phyloP scores from a whole-genome alignment of 176 grass and related monocot species.

The Coix lacrymajobi region DNA sequence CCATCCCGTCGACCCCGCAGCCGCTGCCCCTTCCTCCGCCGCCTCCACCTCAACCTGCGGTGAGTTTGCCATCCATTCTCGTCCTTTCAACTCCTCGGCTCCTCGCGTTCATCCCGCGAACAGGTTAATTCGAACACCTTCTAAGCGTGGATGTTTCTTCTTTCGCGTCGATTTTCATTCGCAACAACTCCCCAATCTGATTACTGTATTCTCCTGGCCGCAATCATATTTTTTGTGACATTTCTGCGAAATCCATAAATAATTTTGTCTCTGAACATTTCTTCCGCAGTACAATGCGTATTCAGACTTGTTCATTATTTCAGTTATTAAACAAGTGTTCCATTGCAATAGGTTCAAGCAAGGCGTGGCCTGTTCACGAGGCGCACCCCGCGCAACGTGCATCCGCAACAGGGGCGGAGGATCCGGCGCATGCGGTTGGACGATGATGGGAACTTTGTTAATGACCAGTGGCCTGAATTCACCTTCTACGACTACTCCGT shows the following conservation, averaged over 20 bases:
- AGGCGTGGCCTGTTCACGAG: background rate
- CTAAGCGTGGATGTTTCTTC: too few species aligned
- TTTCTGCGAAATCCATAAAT: too few species aligned
- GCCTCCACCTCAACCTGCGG: background rate
- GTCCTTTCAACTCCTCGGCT: background rate
- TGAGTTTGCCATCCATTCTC: background rate
- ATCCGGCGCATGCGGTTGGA: background rate
- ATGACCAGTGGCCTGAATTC: background rate
- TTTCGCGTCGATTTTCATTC: too few species aligned
- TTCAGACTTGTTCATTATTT: background rate
- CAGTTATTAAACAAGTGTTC: background rate
- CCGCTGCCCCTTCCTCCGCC: background rate
- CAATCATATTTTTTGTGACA: background rate
- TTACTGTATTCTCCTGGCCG: background rate
- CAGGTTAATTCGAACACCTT: too few species aligned
- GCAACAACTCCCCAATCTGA: background rate
- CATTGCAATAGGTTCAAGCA: background rate
- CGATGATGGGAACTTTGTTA: background rate
- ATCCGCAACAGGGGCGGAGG: background rate
- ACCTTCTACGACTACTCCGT: background rate
- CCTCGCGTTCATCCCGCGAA: too few species aligned
- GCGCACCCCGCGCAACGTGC: background rate
- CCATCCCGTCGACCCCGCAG: background rate
- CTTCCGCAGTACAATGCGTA: background rate
- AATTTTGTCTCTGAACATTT: background rate